phyloP scores from a whole-genome alignment of 148 eudicot genomes.

The Rhododendron simsii region DNA sequence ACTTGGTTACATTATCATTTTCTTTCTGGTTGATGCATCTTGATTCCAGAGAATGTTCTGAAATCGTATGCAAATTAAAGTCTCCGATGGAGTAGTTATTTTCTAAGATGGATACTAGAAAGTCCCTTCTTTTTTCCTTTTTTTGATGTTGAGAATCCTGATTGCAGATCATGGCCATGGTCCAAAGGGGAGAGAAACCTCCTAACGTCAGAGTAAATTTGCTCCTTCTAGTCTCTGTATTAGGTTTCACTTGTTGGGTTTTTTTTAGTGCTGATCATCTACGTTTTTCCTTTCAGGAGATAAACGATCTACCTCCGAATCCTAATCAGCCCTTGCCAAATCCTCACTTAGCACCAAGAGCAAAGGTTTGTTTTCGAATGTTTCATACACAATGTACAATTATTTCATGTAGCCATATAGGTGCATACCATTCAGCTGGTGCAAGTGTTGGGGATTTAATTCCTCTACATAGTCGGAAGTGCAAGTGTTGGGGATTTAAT shows the following conservation, averaged over 20 bases:
- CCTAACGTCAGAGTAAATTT: conserved; percentile 72
- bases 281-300: conserved; percentile 50
- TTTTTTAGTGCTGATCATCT: conserved; percentile 9
- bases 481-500: no score
- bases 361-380: conserved; percentile 47
- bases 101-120: not conserved
- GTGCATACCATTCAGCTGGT: not conserved
- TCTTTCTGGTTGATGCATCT: conserved; percentile 10
- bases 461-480: not conserved
- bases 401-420: not conserved
- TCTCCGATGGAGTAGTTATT: not conserved
- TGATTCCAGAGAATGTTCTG: not conserved
- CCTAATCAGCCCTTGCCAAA: conserved; percentile 86
- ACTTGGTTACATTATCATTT: not conserved
- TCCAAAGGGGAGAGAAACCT: conserved; percentile 89
- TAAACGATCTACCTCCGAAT: conserved; percentile 87
- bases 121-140: not conserved
- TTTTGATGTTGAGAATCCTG: conserved; percentile 8
- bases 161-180: conserved; percentile 84
- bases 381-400: not conserved
- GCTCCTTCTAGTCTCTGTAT: not conserved
- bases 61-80: not conserved
- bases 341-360: conserved; percentile 64
- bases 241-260: not conserved
- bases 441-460: no score